Base-by-base conservation (phyloP, 163 green algal species). In the Chlamydomonas reinhardtii region DNA sequence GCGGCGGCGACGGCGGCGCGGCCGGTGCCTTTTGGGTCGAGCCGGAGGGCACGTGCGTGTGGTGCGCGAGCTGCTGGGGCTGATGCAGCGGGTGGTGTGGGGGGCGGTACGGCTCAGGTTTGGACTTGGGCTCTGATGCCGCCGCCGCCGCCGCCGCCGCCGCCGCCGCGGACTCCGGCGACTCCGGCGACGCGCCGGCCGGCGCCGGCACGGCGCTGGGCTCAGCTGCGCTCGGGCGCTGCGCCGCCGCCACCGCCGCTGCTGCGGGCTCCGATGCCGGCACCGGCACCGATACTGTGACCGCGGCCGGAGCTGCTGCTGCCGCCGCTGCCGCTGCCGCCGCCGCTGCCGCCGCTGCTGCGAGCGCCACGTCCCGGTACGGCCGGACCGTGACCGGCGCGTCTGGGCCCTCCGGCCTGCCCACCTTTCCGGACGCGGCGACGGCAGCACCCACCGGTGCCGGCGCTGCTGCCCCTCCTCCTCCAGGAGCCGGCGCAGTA, bases 51-150 rank as follows among this genome's bases (percentile, higher is more conserved):
- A n/a, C 25, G 2, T 76, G 66, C 31, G 31, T 24, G 12, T 62
- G 54, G 25, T 48, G 35, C 8, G 69, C 34, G 17, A 79, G 70
- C 80, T 86, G 80, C 19, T 79, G 80, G 22, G 80, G 80, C 29
- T 86, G 69, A 15, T 69, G 70, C 34, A 73, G 56, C 2, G 80
- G 80, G 69, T 86, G 80, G 56, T 86, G 80, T 24, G 80, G 80
- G 19, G 80, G 80, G 4, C 80, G 80, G 69, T 86, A 86, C 3
- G 80, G 80, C 32, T 48, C 79, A 0, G 79, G 43, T 54, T 85
- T 85, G 3, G 14, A 4, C 11, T 32, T 17, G 29, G 29, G 15
- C 2, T 39, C 12, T 14, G n/a, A n/a, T 11, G 62, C 17, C 62
- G 62, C 25, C 22, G 24, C 25, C 62, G 25, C 11, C 9, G 17